Evolutionary conservation across 1,284 basidiomycete species (phyloP), one percentile per base, ranked within the genome.

Genomic region (Ustilago lituana): DNA sequence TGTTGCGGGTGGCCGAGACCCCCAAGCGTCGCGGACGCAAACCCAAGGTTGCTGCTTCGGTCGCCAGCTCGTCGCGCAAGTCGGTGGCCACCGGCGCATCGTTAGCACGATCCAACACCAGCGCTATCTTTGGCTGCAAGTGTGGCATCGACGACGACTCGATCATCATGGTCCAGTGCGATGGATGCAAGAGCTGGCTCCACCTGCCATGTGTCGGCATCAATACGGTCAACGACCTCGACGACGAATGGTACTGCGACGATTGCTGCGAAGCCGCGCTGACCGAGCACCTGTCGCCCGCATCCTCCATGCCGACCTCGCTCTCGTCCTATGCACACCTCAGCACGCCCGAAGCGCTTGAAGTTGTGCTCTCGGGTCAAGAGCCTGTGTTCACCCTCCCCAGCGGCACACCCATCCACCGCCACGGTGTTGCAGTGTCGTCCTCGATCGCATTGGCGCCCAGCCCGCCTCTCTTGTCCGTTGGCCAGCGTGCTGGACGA

Each of bases 141-240:
- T 75, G 73, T 45, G 73, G 73, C 38, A 58, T 66, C 46, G 55
- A 57, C 32, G 70, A 73, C 33, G 67, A 73, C 12, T 49, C 57
- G 24, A 70, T 61, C 55, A 52, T 71, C 44, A 80, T 82, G 79
- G 80, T 83, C 11, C 78, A 77, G 53, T 83, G 82, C 64, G 80
- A 83, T 45, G 58, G 59, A 26, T 83, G 82, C 62, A 55, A 61
- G 29, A 53, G 53, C 14, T 83, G 82, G 82, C 76, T 79, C 37
- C 82, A 83, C 47, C 55, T 82, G 44, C 62, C 69, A 4, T 83
- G 82, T 51, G 70, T 81, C 35, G 79, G 80, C 14, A 67, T 83
- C 38, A 55, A 58, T 31, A 69, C 63, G 22, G 75, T 74, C 31
- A 74, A 75, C 41, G 73, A 80, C 15, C 68, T 80, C 14, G 76